Evolutionary conservation across 1,284 basidiomycete species (phyloP).

Genomic region (Ganoderma resinaceum): DNA sequence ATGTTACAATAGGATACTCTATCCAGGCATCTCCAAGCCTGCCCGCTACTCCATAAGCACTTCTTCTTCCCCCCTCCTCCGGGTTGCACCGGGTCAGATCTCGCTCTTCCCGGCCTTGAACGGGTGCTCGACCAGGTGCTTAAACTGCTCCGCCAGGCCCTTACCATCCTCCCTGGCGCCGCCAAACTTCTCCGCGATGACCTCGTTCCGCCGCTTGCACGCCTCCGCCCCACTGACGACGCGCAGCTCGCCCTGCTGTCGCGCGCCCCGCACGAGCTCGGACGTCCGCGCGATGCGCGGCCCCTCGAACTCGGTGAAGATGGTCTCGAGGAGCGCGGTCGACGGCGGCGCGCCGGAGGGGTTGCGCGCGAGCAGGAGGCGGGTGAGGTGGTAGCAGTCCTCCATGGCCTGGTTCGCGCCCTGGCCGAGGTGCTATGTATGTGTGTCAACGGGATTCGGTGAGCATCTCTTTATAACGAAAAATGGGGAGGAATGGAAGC

Average conservation of each 20-base stretch:
- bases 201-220: slow-evolving; percentile 43
- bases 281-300: slow-evolving; percentile 44
- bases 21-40: not conserved
- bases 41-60: not conserved
- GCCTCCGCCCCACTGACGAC: slow-evolving; percentile 44
- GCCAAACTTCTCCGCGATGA: slow-evolving; percentile 27
- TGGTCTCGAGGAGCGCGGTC: slow-evolving; percentile 38
- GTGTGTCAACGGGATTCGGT: not conserved
- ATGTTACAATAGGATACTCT: too few species aligned
- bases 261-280: slow-evolving; percentile 46
- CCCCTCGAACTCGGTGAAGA: slow-evolving; percentile 43
- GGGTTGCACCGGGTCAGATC: not conserved
- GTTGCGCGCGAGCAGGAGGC: slow-evolving; percentile 45
- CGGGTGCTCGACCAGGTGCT: slow-evolving; percentile 1
- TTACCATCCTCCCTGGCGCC: not conserved
- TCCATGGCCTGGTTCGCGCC: slow-evolving; percentile 58
- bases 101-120: slow-evolving; percentile 8
- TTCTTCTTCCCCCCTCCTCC: not conserved
- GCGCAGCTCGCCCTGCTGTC: slow-evolving; percentile 45
- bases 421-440: slow-evolving; percentile 54
- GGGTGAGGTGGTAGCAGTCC: slow-evolving; percentile 49
- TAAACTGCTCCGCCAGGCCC: not conserved
- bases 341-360: slow-evolving; percentile 39
- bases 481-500: not conserved
- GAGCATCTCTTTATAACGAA: not conserved